These are phyloP conservation scores for Macrophomina phaseolina DNA, from an alignment of 2,329 filamentous ascomycete species.

Conservation along the genomic window DNA sequence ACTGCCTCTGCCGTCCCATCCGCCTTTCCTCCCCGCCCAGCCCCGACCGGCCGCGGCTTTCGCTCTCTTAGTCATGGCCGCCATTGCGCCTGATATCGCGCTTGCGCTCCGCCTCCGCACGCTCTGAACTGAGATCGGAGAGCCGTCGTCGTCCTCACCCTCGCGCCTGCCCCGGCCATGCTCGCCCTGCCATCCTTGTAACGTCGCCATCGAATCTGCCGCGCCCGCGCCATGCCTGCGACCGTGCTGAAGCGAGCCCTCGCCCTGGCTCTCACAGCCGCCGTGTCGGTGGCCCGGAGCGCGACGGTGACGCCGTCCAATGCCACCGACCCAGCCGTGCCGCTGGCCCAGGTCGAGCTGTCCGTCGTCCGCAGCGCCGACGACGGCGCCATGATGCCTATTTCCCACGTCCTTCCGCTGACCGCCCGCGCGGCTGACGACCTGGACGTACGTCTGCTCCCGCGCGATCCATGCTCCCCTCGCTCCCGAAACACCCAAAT, in stretches of 20 bases:
- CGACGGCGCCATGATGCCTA: slow-evolving; percentile 11
- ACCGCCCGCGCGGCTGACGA: slow-evolving; percentile 21
- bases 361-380: slow-evolving; percentile 9
- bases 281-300: slow-evolving; percentile 11
- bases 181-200: slow-evolving; percentile 10
- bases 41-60: slow-evolving; percentile 6
- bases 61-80: not conserved
- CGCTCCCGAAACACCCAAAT: slow-evolving; percentile 8
- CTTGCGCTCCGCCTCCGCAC: slow-evolving; percentile 18
- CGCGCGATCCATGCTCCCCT: not conserved
- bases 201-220: not conserved
- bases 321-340: slow-evolving; percentile 7
- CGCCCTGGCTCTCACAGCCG: slow-evolving; percentile 13
- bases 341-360: not conserved
- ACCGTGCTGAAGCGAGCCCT: slow-evolving; percentile 21
- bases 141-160: not conserved
- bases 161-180: not conserved
- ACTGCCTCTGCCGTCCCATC: not conserved
- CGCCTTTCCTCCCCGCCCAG: not conserved
- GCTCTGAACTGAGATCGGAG: not conserved
- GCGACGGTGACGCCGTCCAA: slow-evolving; percentile 26
- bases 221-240: slow-evolving; percentile 15
- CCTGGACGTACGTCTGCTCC: slow-evolving; percentile 23
- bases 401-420: slow-evolving; percentile 18
- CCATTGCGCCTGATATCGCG: not conserved